Conservation (phyloP, 2,329 filamentous ascomycete species). For the Pseudopithomyces chartarum region DNA sequence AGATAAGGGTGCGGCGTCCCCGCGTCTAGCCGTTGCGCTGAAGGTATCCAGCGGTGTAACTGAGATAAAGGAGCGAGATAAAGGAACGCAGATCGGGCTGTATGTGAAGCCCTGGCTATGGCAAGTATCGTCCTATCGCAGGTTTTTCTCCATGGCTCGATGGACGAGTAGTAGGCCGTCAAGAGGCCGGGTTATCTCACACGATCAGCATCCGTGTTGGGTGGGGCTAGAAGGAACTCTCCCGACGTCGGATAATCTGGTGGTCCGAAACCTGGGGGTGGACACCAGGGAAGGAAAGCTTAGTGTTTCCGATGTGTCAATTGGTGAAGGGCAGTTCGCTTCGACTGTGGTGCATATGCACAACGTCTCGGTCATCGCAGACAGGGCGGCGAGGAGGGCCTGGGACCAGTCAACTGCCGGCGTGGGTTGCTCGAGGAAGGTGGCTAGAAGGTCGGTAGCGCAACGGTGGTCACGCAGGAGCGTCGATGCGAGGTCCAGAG, state of each 20-base stretch:
- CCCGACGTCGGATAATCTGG: not conserved
- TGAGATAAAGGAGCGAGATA: not conserved
- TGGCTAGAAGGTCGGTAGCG: slow-evolving; percentile 4
- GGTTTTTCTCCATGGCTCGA: not conserved
- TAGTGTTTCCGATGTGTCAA: not conserved
- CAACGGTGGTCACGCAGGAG: not conserved
- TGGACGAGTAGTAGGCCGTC: not conserved
- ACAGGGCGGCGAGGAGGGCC: not conserved
- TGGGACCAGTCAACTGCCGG: not conserved
- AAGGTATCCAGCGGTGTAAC: slow-evolving; percentile 1
- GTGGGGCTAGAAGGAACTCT: not conserved
- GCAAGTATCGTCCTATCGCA: not conserved
- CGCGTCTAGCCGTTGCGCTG: not conserved
- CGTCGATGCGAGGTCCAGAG: not conserved
- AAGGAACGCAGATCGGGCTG: not conserved
- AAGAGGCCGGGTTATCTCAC: slow-evolving; percentile 1
- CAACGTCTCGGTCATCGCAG: not conserved
- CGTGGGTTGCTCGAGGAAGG: not conserved
- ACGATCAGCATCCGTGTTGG: not conserved
- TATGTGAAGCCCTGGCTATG: not conserved
- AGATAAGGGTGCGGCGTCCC: not conserved
- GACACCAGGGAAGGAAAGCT: slow-evolving; percentile 1
- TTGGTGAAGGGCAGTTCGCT: not conserved
- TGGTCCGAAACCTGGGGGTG: not conserved
- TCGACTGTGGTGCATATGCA: not conserved